A percentile compares a stretch with the other conserved stretches of the same genome.
phyloP scores from a whole-genome alignment of 352 stramenopile species.

The Saprolegnia parasitica region DNA sequence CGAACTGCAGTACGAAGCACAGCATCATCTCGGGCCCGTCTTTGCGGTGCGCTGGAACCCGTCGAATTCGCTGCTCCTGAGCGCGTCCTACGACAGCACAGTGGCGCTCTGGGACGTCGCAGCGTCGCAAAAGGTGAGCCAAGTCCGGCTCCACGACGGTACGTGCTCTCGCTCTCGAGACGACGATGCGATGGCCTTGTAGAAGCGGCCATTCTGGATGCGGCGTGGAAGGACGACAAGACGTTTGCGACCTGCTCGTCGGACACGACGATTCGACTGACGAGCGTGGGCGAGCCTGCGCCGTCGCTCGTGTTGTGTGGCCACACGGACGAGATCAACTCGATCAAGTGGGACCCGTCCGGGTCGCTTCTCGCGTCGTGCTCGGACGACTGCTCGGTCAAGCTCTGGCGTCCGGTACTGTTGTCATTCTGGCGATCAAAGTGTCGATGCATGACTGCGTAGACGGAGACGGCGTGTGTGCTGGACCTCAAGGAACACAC shows the following conservation, averaged over 20 bases:
- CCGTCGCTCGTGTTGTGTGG: slow-evolving; percentile 84
- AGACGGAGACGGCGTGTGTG: slow-evolving; percentile 42
- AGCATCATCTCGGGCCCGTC: slow-evolving; percentile 80
- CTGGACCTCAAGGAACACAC: slow-evolving; percentile 87
- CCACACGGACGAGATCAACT: slow-evolving; percentile 98
- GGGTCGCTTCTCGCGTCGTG: slow-evolving; percentile 93
- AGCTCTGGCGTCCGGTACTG: slow-evolving; percentile 91
- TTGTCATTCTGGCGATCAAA: background rate
- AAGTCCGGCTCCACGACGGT: slow-evolving; percentile 88
- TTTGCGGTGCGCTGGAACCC: slow-evolving; percentile 84
- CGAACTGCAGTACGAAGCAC: slow-evolving; percentile 78
- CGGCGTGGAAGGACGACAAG: slow-evolving; percentile 91
- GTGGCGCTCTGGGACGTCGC: slow-evolving; percentile 75
- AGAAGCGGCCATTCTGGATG: slow-evolving; percentile 81
- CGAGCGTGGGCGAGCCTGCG: slow-evolving; percentile 70
- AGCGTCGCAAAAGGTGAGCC: slow-evolving; percentile 91
- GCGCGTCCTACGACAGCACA: slow-evolving; percentile 82
- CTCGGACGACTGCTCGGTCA: slow-evolving; percentile 97
- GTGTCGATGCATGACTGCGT: slow-evolving; percentile 5
- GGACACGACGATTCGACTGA: slow-evolving; percentile 90
- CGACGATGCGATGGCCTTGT: background rate
- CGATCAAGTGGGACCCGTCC: slow-evolving; percentile 96
- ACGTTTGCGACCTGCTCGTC: slow-evolving; percentile 95
- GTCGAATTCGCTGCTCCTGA: slow-evolving; percentile 64
- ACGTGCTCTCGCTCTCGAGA: slow-evolving; percentile 7